Evolutionary conservation across 495 filamentous ascomycete genomes (phyloP), one percentile per base, ranked within the genome.

Genomic region (Chaetomium fimeti): DNA sequence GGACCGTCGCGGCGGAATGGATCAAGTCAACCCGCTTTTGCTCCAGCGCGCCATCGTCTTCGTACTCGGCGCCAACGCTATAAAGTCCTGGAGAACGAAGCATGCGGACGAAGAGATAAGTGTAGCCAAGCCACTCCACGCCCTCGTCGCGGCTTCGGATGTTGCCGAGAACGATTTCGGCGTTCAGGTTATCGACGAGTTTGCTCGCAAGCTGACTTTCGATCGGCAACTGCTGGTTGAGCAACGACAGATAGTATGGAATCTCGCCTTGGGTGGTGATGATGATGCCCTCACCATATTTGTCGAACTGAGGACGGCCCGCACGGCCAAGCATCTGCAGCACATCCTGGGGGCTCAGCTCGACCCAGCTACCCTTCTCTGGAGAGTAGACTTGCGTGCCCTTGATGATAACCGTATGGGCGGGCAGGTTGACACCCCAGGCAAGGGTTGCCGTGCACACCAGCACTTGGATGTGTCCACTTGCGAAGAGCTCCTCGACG

Each of bases 251-350:
- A 63, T 98, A 99, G 75, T 97, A 99, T 63, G 96, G 92, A 71
- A 98, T 91, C 76, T 99, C 94, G 18, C 82, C 79, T 71, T 98
- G 93, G 2, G 91, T 92, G 0, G 94, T 99, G 69, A 99, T 98
- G 73, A 99, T 98, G 72, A 98, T 97, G 74, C 94, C 94, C 69
- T 98, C 94, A 70, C 94, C 94, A 70, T 94, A 98, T 0, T 92
- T 97, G 75, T 99, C 94, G 70, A 91, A 99, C 68, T 99, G 94
- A 11, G 94, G 94, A 60, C 94, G 87, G 72, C 94, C 94, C 49
- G 94, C 94, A 79, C 94, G 92, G 69, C 94, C 94, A 67, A 99
- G 87, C 94, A 99, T 99, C 75, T 99, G 94, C 40, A 99, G 81
- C 48, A 98, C 93, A 77, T 99, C 94, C 71, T 99, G 94, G 13